Evolutionary conservation across 1,284 basidiomycete species (phyloP), one percentile per base, ranked within the genome.

Genomic region (Ceratobasidium sp.): DNA sequence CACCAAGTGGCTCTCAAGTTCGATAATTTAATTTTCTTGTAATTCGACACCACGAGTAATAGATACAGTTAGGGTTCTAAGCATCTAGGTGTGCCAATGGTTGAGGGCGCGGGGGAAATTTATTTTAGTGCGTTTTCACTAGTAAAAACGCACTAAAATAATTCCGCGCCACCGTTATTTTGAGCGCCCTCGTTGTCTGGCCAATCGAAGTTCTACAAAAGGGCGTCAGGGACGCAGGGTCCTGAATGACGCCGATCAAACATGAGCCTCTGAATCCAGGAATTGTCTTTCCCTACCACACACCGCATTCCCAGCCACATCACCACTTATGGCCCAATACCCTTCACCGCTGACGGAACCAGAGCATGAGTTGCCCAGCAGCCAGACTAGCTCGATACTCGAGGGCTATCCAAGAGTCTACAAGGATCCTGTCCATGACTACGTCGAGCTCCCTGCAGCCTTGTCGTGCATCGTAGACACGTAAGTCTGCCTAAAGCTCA

Each of bases 361-460:
- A 7, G 58, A 60, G 19, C 25, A 30, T 25, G 47, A 41, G 33
- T 6, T 42, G 3, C 60, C 50, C 16, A 64, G 60, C 36, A 64
- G 60, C 49, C 60, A 64, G 39, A 21, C 33, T 16, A 64, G 49
- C 25, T 64, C 60, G 4, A 53, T 5, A 3, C 52, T 64, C n/a
- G 60, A 64, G 13, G 60, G 49, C 14, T 64, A 53, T 30, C 50
- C 60, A 7, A 64, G 60, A 36, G 42, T 29, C n/a, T 69, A 82
- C 70, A 82, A 81, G 70, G 82, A 83, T 72, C 78, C 80, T 5
- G 78, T 85, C 9, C 81, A 84, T 70, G 80, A 82, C 69, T 81
- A 79, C 69, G 73, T 74, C 36, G 59, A 68, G 19, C 59, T 74
- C 33, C 76, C 78, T 7, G 71, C 75, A 0, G 73, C 76, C 13